A percentile compares a stretch with the other conserved stretches of the same genome.
These are phyloP conservation scores for Quercus bicolor DNA, from an alignment of 306 rosid genomes.

Conservation along the genomic window DNA sequence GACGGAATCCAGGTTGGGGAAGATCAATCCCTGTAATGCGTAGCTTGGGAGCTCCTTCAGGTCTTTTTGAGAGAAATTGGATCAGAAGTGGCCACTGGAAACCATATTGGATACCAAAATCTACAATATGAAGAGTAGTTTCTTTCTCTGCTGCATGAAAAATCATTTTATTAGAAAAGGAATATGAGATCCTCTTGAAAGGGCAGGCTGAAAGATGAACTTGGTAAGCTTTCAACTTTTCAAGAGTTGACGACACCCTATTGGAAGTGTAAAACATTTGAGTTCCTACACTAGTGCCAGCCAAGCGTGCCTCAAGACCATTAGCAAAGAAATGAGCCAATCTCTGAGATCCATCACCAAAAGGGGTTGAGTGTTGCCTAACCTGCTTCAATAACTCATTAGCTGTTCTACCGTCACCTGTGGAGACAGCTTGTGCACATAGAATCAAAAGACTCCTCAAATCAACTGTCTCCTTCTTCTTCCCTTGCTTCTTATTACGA, in stretches of 20 bases:
- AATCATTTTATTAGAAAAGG: slow-evolving; percentile 39
- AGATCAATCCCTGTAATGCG: slow-evolving; percentile 71
- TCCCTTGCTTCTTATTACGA: slow-evolving; percentile 38
- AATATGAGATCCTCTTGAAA: slow-evolving; percentile 49
- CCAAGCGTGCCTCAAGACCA: slow-evolving; percentile 60
- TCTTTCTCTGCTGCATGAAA: slow-evolving; percentile 33
- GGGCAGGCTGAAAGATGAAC: slow-evolving; percentile 46
- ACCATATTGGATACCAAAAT: slow-evolving; percentile 73
- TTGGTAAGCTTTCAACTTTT: slow-evolving; percentile 51
- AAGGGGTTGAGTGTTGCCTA: slow-evolving; percentile 57
- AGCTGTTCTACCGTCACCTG: slow-evolving; percentile 54
- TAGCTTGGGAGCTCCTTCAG: slow-evolving; percentile 42
- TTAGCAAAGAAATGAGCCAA: slow-evolving; percentile 64
- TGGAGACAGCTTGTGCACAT: slow-evolving; percentile 70
- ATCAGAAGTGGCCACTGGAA: slow-evolving; percentile 80
- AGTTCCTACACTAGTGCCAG: slow-evolving; percentile 37
- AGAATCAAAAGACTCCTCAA: slow-evolving; percentile 58
- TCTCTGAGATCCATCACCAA: slow-evolving; percentile 67
- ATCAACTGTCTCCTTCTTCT: slow-evolving; percentile 32
- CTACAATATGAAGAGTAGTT: slow-evolving; percentile 54
- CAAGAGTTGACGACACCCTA: slow-evolving; percentile 31
- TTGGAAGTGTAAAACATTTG: slow-evolving; percentile 7
- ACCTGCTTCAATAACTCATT: slow-evolving; percentile 53
- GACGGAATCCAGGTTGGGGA: slow-evolving; percentile 81
- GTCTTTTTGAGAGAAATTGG: slow-evolving; percentile 38